Base-by-base conservation (phyloP, 345 rosid genomes). In the Carallia brachiata region DNA sequence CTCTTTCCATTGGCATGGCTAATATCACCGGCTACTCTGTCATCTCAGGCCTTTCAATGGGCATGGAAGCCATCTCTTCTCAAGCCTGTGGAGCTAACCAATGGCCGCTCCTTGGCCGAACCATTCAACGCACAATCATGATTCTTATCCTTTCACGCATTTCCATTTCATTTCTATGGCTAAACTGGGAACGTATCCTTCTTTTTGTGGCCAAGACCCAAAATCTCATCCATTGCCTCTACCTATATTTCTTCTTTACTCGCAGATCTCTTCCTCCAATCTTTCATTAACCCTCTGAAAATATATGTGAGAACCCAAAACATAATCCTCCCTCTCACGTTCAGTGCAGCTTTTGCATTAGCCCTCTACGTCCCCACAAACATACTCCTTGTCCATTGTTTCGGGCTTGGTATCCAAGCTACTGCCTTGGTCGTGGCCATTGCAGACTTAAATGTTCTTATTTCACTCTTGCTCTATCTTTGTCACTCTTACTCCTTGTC, bases 41-140 rank as follows among this genome's bases (percentile, higher is more conserved):
- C 53, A 70, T 87, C 70, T 74, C 84, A 0, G 91, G 91, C 54
- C 83, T 87, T 0, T 77, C 88, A 39, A 72, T 77, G 71, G 91
- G 91, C 31, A 87, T 80, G 84, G 87, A 87, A 67, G 75, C 89
- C 52, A 82, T 87, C 52, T 72, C 83, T 30, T 82, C 87, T 63
- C 91, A 85, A 81, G 89, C 91, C 34, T 77, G 75, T 19, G 89
- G 89, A 37, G 91, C 91, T 30, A 80, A 78, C 34, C 79, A 75
- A 30, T 84, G 85, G 88, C 69, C 71, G 3, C 81, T 87, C 7
- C 72, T 87, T 84, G 81, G 80, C 39, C 81, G 77, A 68, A 87
- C 86, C 75, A 84, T 87, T 59, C 85, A 79, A 31, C 79, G 83
- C 67, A 84, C 89, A 63, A 80, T 81, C 19, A 66, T 63, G 15